phyloP scores from a whole-genome alignment of 495 filamentous ascomycete genomes.

The Tuber microsphaerosporum region DNA sequence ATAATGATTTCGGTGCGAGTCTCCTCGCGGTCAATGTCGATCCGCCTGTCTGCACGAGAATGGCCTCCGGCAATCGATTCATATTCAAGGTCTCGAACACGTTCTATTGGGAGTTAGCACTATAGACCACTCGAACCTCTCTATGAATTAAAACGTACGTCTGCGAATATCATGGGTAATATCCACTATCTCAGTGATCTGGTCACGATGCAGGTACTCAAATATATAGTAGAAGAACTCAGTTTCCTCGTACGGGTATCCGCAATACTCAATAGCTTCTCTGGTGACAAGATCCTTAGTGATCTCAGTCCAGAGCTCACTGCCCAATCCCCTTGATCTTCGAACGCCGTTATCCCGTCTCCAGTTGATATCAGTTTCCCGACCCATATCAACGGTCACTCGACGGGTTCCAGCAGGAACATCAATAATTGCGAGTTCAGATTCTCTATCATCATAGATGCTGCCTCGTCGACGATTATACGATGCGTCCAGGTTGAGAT shows the following conservation, averaged over 20 bases:
- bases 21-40: conserved; percentile 41
- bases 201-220: conserved; percentile 77
- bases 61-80: conserved; percentile 48
- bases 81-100: conserved; percentile 73
- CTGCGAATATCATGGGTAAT: conserved; percentile 73
- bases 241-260: conserved; percentile 89
- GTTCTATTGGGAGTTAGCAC: conserved; percentile 44
- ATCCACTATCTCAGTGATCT: conserved; percentile 76
- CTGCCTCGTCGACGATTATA: conserved; percentile 27
- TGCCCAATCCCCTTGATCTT: conserved; percentile 51
- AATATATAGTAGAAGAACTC: conserved; percentile 86
- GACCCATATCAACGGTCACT: conserved; percentile 61
- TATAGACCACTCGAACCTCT: conserved; percentile 20
- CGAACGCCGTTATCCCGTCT: conserved; percentile 68
- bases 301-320: conserved; percentile 91
- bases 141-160: conserved; percentile 48
- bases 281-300: conserved; percentile 84
- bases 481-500: conserved; percentile 43
- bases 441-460: conserved; percentile 51
- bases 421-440: conserved; percentile 70
- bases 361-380: conserved; percentile 58
- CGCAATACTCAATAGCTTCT: conserved; percentile 76
- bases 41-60: conserved; percentile 41
- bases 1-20: conserved; percentile 42
- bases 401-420: conserved; percentile 71